Base-by-base conservation (phyloP, 805 yeast genomes). In the Torulaspora maleeae region DNA sequence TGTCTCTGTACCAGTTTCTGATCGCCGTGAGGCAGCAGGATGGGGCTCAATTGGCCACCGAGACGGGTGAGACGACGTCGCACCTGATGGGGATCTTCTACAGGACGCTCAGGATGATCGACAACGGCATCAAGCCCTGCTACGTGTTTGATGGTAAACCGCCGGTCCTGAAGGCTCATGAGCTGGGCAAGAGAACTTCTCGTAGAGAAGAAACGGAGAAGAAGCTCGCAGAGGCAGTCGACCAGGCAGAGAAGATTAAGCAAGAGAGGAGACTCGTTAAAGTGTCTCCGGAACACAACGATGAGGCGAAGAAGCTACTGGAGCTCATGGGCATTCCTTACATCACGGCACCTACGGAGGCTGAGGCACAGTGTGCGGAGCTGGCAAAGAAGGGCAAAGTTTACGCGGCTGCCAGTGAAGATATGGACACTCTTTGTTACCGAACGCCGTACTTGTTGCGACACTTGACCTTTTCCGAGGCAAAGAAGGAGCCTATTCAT, bases 61-160 rank as follows among this genome's bases (percentile, higher is more conserved):
- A 86, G 32, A 78, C 78, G 15, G 99, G 99, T 36, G 95, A 88
- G 51, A 91, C 97, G 1, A 85, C 86, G 0, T 86, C 96, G 0
- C 99, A 93, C 64, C 66, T 93, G 47, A 89, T 90, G 84, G 99
- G 99, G 2, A 86, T 93, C 77, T 93, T 93, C 64, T 91, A 93
- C 66, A 74, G 99, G 49, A 93, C 99, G 0, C 75, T 93, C 42
- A 70, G 96, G 43, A 78, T 93, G 77, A 85, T 90, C 4, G 95
- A 84, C 52, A 79, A 86, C 59, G 96, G 97, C n/a, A 79, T 93
- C 58, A 93, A 93, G 63, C 99, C 99, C 1, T 83, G 90, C 36
- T 93, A 88, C 61, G 98, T 93, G 6, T 93, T 93, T 68, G 99
- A 93, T 64, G 99, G 99, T 19, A 89, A 86, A 58, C 99, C 99